Evolutionary conservation across 257 asterid species (phyloP).

Genomic region (Solanum lycopersicoides): DNA sequence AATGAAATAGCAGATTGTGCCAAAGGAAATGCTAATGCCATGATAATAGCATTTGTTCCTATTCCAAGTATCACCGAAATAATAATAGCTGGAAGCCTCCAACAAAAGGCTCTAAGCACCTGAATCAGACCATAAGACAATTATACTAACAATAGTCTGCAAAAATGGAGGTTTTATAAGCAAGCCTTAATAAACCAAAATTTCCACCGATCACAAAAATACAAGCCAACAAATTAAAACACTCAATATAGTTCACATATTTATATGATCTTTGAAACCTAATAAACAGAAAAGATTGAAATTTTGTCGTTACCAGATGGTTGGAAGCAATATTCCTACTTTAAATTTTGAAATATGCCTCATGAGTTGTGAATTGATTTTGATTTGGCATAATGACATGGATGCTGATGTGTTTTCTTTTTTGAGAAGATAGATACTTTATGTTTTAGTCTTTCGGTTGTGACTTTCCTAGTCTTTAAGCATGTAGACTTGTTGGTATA

Average conservation of each 20-base stretch:
- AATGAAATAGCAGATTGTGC: slow-evolving; percentile 67
- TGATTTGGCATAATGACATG: too few species aligned
- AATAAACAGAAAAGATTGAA: not conserved
- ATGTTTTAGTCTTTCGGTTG: too few species aligned
- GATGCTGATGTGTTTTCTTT: too few species aligned
- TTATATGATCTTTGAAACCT: not conserved
- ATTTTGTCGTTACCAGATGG: not conserved
- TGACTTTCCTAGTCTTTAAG: too few species aligned
- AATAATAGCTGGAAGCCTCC: slow-evolving; percentile 73
- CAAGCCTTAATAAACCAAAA: not conserved
- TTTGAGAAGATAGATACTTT: too few species aligned
- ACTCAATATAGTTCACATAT: not conserved
- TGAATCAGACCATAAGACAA: slow-evolving; percentile 14
- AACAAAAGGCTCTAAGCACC: slow-evolving; percentile 64
- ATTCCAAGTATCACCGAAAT: slow-evolving; percentile 50
- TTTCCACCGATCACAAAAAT: not conserved
- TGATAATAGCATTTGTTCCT: slow-evolving; percentile 40
- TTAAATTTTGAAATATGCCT: not conserved
- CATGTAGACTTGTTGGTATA: too few species aligned
- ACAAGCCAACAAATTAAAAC: not conserved
- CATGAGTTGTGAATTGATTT: too few species aligned
- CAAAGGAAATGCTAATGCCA: slow-evolving; percentile 76
- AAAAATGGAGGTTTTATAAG: not conserved
- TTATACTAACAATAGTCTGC: not conserved
- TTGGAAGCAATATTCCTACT: not conserved